Evolutionary conservation across 768 basidiomycete species (phyloP), one percentile per base, ranked within the genome.

Genomic region (Panellus pusillus): DNA sequence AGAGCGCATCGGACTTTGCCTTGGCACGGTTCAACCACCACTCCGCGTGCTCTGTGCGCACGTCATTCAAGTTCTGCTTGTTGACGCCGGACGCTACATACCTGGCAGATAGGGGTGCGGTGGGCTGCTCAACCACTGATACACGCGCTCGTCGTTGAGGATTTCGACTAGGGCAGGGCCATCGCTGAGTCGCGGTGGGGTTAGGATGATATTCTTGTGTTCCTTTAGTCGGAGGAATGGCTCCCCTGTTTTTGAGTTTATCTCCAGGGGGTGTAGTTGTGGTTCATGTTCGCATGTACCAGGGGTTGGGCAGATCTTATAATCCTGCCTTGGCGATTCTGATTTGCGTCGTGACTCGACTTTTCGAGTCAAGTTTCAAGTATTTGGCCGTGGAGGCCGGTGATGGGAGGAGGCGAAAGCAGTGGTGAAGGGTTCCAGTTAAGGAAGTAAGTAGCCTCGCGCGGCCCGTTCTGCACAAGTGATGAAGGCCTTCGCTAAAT

Each of bases 171-270:
- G 52, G 9, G 61, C 47, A 24, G 72, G 65, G 12, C 61, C 72
- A 60, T 86, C 83, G 37, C 66, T 70, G 43, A 62, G 47, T 37
- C 84, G 80, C 15, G 81, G 80, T 15, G 85, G 79, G 7, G 84
- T 87, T 35, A 87, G 55, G 50, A 87, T 78, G 57, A 86, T 79
- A 53, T 80, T 74, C 50, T 74, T 71, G 36, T 82, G 82, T 20
- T 15, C 24, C 0, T 71, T 66, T 18, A 87, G 73, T 11, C 77
- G 79, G 14, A 87, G 72, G 66, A 80, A 86, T 5, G 69, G 69
- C 53, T 76, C 73, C 40, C 69, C 66, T 17, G 70, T 72, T 39
- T 52, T 53, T n/a, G 66, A 47, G 55, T 74, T 72, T 15, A 71
- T 48, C 52, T 74, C 63, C 1, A 74, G 63, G 12, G 72, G 72